Percentiles rank a stretch among this genome's conserved stretches.
Conservation (phyloP, 768 basidiomycete genomes). For the Russula sp. region DNA sequence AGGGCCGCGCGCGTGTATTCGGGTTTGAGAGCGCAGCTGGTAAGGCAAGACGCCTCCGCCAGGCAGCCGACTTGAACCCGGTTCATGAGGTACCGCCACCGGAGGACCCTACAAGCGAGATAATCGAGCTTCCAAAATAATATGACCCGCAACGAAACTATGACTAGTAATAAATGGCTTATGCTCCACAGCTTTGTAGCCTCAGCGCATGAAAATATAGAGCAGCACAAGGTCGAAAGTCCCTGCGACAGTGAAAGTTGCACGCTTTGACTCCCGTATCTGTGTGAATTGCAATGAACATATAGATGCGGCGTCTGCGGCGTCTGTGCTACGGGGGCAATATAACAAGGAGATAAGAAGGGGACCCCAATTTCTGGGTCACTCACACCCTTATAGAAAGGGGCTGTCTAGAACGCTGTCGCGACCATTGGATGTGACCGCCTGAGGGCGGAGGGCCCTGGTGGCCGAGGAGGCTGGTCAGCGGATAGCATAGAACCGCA, state of each 20-base stretch:
- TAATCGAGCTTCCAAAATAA: slow-evolving; percentile 13
- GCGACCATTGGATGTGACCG: too few relatives aligned
- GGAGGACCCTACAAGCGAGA: not conserved
- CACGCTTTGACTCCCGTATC: not conserved
- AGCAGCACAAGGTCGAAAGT: too few relatives aligned
- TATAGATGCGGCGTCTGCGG: not conserved
- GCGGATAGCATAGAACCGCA: too few relatives aligned
- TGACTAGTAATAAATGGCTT: not conserved
- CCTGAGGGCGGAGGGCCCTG: too few relatives aligned
- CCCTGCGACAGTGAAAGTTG: not conserved
- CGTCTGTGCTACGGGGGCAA: not conserved
- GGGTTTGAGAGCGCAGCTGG: slow-evolving; percentile 13
- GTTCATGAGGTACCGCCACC: not conserved
- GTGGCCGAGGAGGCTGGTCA: too few relatives aligned
- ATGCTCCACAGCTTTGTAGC: not conserved
- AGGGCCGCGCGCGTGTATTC: slow-evolving; percentile 23
- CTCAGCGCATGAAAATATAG: too few relatives aligned
- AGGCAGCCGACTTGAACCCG: not conserved
- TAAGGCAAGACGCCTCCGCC: slow-evolving; percentile 12
- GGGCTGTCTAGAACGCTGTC: too few relatives aligned
- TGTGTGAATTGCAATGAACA: not conserved
- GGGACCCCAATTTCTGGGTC: not conserved
- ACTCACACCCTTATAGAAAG: too few relatives aligned
- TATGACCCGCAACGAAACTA: not conserved
- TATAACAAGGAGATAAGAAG: not conserved